Evolutionary conservation across 805 yeast species (phyloP), one percentile per base, ranked within the genome.

Genomic region (Suhomyces emberorum): DNA sequence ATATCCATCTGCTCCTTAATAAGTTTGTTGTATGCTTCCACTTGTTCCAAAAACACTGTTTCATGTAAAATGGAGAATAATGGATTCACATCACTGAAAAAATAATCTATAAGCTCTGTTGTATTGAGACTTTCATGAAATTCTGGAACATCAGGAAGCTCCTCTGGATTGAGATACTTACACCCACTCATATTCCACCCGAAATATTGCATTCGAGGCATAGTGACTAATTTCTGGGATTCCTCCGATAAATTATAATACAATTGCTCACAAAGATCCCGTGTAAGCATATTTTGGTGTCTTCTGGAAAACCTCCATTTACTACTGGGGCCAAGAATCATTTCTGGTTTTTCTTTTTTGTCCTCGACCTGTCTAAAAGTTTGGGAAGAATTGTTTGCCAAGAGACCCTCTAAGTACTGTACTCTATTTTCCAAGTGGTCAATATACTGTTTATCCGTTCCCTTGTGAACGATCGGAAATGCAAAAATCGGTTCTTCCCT

Each of bases 121-220:
- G 41, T 34, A 15, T 46, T 43, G n/a, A 44, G 6, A 3, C 30
- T 21, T 3, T 15, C 9, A 8, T 11, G 15, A 11, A 57, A 40
- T 3, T 51, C 55, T 1, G 72, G 68, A 9, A 52, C 37, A 2
- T 50, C 55, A 15, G 73, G 74, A 25, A 68, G 44, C 9, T 38
- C 43, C 19, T 62, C 65, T 3, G 57, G 49, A 18, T 41, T 40
- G 14, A 77, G 42, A 48, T 75, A 79, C 47, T 70, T 72, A 19
- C 68, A 68, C 1, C 84, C 84, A n/a, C 72, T 62, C 74, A 78
- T 59, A 50, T 79, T 79, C 83, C 84, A 79, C 11, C 82, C 83
- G 47, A 75, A 79, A 34, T 68, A 72, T 49, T 79, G 82, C n/a
- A 69, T 60, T 30, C 83, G 54, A 4, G 83, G 83, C n/a, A 72